A percentile compares a stretch with the other conserved stretches of the same genome.
These are phyloP conservation scores for Paecilomyces formosus DNA, from an alignment of 2,329 filamentous ascomycete genomes.

Conservation along the genomic window DNA sequence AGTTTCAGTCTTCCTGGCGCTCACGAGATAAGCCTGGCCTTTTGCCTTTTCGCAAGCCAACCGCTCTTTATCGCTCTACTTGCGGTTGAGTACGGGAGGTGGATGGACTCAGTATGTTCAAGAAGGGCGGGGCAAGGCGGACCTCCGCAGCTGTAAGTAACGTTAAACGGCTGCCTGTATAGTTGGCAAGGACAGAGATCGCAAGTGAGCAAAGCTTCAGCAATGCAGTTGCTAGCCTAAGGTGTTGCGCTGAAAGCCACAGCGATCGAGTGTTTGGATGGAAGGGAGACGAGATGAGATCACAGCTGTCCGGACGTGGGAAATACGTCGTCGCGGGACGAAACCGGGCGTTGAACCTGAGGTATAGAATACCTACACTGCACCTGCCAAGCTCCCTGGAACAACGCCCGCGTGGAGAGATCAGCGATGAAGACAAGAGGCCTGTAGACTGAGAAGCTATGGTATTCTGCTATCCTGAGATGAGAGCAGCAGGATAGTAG, in stretches of 20 bases:
- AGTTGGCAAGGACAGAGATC: not conserved
- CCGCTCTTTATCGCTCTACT: not conserved
- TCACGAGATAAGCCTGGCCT: not conserved
- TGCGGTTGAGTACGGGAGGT: not conserved
- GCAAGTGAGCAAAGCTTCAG: not conserved
- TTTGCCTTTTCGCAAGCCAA: not conserved
- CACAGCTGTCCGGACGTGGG: not conserved
- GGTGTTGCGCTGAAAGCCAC: not conserved
- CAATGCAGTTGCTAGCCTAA: not conserved
- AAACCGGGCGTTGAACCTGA: not conserved
- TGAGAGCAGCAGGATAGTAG: not conserved
- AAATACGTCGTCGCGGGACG: not conserved
- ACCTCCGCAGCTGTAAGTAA: not conserved
- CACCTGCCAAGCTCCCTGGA: not conserved
- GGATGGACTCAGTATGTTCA: not conserved
- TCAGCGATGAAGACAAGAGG: not conserved
- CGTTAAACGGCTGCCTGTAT: not conserved
- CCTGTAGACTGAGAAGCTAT: not conserved
- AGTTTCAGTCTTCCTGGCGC: not conserved
- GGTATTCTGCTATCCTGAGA: not conserved
- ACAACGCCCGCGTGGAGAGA: not conserved
- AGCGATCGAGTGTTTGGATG: not conserved
- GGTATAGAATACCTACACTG: not conserved
- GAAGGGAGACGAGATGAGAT: not conserved
- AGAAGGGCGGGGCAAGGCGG: not conserved